Evolutionary conservation across 768 basidiomycete species (phyloP), one percentile per base, ranked within the genome.

Genomic region (Suillus discolor): DNA sequence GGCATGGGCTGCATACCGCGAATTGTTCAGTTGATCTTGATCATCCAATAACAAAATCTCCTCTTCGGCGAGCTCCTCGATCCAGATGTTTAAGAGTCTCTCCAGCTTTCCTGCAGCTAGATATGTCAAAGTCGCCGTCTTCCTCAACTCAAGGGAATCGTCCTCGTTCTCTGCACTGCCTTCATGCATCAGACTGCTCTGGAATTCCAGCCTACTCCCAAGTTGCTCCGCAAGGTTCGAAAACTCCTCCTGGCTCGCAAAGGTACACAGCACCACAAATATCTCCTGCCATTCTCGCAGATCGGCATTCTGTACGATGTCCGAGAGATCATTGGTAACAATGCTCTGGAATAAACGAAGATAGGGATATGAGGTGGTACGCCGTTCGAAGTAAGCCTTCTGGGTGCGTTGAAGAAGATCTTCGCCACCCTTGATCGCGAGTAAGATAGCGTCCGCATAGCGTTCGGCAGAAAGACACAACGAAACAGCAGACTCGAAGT

Each of bases 261-360:
- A 99, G 0, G 97, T 98, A 80, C 96, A 98, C 12, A 98, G 76
- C 15, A 99, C 93, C 44, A 97, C 96, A 70, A 99, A 98, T 62
- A 96, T 93, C 77, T 97, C 97, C 65, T 91, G 88, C 97, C 97
- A 99, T 75, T 99, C 96, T 49, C 87, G 82, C 61, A 99, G 75
- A 70, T 99, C 96, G 28, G 96, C 97, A 71, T 98, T 97, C 76
- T 97, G 96, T 11, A 98, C 96, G 61, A 99, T 89, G 75, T 98
- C 97, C 23, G 87, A 84, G 9, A 99, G 86, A 72, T 99, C 97
- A 71, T 95, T 89, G 44, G 91, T 91, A 65, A 97, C 93, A 69
- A 99, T 92, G 15, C 91, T 93, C 74, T 98, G 94, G 86, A 96
- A 94, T 13, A 99, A 85, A 45, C 97, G 92, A 28, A 99, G 87